Conservation (phyloP, 2,329 filamentous ascomycete species). For the Reticulascus tulasneorum region DNA sequence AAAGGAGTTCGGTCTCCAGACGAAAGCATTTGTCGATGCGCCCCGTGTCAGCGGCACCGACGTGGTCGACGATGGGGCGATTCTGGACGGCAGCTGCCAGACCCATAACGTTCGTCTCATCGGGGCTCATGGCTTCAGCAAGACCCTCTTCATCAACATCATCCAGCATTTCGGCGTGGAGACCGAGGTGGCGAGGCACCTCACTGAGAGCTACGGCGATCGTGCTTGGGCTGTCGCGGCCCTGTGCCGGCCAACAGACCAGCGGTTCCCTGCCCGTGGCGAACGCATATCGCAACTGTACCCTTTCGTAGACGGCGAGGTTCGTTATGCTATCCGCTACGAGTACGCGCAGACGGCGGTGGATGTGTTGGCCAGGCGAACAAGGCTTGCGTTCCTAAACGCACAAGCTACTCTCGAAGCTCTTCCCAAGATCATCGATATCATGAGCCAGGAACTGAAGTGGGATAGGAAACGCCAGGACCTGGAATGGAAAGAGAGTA, state of each 20-base stretch:
- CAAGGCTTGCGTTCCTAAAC: slow-evolving; percentile 83
- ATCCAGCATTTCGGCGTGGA: slow-evolving; percentile 92
- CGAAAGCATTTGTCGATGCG: slow-evolving; percentile 53
- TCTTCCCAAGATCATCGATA: slow-evolving; percentile 78
- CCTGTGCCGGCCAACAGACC: slow-evolving; percentile 70
- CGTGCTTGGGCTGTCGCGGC: slow-evolving; percentile 87
- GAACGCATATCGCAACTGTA: slow-evolving; percentile 77
- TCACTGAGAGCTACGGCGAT: slow-evolving; percentile 85
- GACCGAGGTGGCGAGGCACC: slow-evolving; percentile 86
- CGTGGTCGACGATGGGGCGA: slow-evolving; percentile 65
- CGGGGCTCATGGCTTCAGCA: slow-evolving; percentile 82
- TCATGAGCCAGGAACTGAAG: slow-evolving; percentile 79
- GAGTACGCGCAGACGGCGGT: slow-evolving; percentile 91
- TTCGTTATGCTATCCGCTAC: slow-evolving; percentile 80
- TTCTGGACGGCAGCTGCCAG: slow-evolving; percentile 65
- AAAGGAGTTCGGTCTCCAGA: slow-evolving; percentile 59
- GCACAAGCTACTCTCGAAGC: slow-evolving; percentile 86
- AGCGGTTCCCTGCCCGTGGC: slow-evolving; percentile 78
- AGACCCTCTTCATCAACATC: slow-evolving; percentile 87
- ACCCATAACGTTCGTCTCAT: slow-evolving; percentile 79
- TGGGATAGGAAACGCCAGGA: slow-evolving; percentile 74
- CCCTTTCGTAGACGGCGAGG: slow-evolving; percentile 87
- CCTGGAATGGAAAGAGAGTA: slow-evolving; percentile 73
- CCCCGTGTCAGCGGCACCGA: slow-evolving; percentile 68
- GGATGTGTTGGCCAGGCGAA: slow-evolving; percentile 82